A percentile compares a stretch with the other conserved stretches of the same genome.
Conservation (phyloP, 78 protist species). For the slime mould (Dictyostelium discoideum) region DNA sequence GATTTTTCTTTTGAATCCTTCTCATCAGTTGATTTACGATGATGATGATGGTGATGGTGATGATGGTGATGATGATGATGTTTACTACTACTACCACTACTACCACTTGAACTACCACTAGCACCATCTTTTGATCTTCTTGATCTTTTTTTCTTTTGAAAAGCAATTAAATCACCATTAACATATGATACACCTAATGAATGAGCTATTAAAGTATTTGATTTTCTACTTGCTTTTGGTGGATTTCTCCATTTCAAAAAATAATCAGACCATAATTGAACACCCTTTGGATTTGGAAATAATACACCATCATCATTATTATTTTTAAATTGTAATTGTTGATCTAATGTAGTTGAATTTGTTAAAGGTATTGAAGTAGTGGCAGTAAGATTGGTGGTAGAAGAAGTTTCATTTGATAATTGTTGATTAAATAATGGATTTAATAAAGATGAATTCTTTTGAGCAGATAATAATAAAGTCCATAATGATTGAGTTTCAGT, state of each 20-base stretch:
- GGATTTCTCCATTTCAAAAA: slow-evolving; percentile 68
- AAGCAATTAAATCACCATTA: slow-evolving; percentile 52
- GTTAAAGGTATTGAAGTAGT: background rate
- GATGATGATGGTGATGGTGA: background rate
- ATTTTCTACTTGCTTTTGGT: slow-evolving; percentile 22
- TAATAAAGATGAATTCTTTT: background rate
- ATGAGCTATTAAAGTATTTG: slow-evolving; percentile 28
- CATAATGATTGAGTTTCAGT: slow-evolving; percentile 47
- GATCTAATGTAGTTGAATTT: background rate
- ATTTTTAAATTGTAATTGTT: background rate
- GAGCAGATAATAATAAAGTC: slow-evolving; percentile 18
- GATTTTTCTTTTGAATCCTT: background rate
- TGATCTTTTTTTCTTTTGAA: slow-evolving; percentile 32
- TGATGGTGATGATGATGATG: background rate
- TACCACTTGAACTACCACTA: background rate
- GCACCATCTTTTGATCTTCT: background rate
- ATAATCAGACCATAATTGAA: slow-evolving; percentile 68
- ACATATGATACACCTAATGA: slow-evolving; percentile 1
- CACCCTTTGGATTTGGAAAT: slow-evolving; percentile 64
- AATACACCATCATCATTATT: slow-evolving; percentile 19
- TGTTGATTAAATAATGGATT: slow-evolving; percentile 38
- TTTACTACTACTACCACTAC: too few relatives aligned
- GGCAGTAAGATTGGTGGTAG: background rate
- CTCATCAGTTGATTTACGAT: background rate
- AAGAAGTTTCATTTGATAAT: background rate